Evolutionary conservation across 2,329 filamentous ascomycete genomes (phyloP).

Genomic region (Penicillium italicum): DNA sequence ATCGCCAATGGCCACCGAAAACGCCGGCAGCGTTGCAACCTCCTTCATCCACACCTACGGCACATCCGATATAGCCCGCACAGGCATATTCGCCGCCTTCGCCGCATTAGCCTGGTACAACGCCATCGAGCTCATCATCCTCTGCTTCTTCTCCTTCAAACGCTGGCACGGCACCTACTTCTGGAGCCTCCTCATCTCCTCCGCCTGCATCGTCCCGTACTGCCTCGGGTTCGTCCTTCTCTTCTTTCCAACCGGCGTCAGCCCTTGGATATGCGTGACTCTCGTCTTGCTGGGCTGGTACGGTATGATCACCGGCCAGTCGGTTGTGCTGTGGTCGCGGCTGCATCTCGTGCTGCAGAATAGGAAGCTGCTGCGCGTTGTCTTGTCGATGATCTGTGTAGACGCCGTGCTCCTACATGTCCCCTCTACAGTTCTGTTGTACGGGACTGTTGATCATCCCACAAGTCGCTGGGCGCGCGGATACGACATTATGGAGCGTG

Average conservation of each 20-base stretch:
- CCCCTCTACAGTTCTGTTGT: constrained; percentile 40
- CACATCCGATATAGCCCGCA: background rate
- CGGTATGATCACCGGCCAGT: constrained; percentile 45
- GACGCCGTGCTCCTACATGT: constrained; percentile 41
- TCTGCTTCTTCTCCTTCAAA: constrained; percentile 46
- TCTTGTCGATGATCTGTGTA: constrained; percentile 45
- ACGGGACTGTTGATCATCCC: constrained; percentile 29
- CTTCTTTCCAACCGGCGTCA: constrained; percentile 34
- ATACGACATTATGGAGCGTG: constrained; percentile 48
- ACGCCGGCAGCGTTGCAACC: constrained; percentile 1
- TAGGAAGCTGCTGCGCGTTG: constrained; percentile 31
- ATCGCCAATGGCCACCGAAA: constrained; percentile 15
- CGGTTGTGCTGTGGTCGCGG: constrained; percentile 46
- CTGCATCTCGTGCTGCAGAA: constrained; percentile 44
- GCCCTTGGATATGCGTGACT: constrained; percentile 34
- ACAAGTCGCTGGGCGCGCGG: constrained; percentile 23
- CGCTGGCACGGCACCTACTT: constrained; percentile 46
- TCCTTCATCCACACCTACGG: constrained; percentile 6
- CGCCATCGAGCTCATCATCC: constrained; percentile 29
- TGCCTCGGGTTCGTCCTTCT: constrained; percentile 43
- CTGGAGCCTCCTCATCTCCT: constrained; percentile 45
- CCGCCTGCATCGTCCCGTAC: constrained; percentile 40
- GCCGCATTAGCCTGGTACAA: constrained; percentile 25
- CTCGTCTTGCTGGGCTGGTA: constrained; percentile 43
- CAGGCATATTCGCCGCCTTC: constrained; percentile 20